Base-by-base conservation (phyloP, 352 stramenopile species). In the Lagenidium giganteum region DNA sequence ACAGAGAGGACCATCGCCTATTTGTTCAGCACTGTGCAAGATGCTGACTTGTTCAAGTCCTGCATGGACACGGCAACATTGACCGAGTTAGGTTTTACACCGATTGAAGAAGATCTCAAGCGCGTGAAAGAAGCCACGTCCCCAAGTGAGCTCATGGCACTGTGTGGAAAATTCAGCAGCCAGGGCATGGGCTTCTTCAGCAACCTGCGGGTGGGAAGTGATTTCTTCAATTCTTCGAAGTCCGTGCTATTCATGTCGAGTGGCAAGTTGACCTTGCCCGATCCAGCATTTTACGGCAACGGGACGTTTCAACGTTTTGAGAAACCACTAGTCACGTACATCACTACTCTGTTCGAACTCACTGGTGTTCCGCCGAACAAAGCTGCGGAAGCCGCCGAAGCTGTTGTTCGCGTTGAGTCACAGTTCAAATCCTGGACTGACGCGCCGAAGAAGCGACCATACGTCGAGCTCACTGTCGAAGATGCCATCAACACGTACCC, bases 281-380 rank as follows among this genome's bases (percentile, higher is more conserved):
- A 93, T 49, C 60, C 72, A 30, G 90, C 95, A 51, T 97, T 97
- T 55, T 92, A 97, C 36, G 77, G 96, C 38, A 46, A 56, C 14
- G 35, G 52, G n/a, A 56, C 59, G 2, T 70, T 73, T 11, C 20
- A 32, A 3, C 39, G 49, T 26, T 32, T 76, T 8, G 69, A 78
- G 46, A 43, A 42, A 12, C 49, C 61, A 13, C 51, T 65, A 25
- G 55, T 57, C 31, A 21, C 28, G 17, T 82, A 78, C 49, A 64
- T 66, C 9, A 55, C 49, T 2, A 71, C 59, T n/a, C 40, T 78
- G 4, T 23, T 77, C 8, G 57, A 48, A 28, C 51, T 81, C 8
- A 49, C 56, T 3, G n/a, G n/a, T n/a, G 30, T 58, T n/a, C n/a
- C 14, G 4, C 31, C 27, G 96, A 60, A 67, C 62, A 24, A 48